Evolutionary conservation across 495 filamentous ascomycete genomes (phyloP).

Genomic region (Hypoxylon cercidicola): DNA sequence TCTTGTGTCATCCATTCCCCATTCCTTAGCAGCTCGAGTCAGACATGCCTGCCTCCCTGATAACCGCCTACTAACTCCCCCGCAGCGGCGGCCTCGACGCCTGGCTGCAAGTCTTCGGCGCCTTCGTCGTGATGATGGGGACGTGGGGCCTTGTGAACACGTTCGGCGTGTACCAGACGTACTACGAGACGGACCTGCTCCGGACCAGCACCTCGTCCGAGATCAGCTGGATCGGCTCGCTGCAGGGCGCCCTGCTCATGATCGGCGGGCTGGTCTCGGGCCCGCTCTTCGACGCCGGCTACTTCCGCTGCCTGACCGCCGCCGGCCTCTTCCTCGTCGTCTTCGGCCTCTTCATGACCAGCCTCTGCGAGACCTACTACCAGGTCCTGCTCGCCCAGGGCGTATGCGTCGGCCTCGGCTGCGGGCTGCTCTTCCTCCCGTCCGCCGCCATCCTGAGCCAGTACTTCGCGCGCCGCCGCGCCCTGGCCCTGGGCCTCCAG

Average conservation of each 20-base stretch:
- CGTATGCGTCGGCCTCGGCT: slow-evolving; percentile 65
- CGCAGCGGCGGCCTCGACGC: slow-evolving; percentile 52
- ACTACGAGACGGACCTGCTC: slow-evolving; percentile 56
- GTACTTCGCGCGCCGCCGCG: slow-evolving; percentile 73
- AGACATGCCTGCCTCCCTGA: too few relatives aligned
- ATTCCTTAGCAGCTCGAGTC: too few relatives aligned
- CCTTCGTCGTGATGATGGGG: slow-evolving; percentile 51
- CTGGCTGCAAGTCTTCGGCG: slow-evolving; percentile 58
- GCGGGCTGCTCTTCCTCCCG: slow-evolving; percentile 70
- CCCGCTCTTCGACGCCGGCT: slow-evolving; percentile 46
- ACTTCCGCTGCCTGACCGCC: slow-evolving; percentile 31
- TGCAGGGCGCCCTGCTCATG: slow-evolving; percentile 52
- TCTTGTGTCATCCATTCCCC: neutral
- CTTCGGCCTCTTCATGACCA: slow-evolving; percentile 79
- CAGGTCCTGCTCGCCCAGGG: slow-evolving; percentile 72
- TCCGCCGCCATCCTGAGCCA: slow-evolving; percentile 69
- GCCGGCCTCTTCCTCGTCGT: slow-evolving; percentile 48
- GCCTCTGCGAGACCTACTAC: slow-evolving; percentile 67
- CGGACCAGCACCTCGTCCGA: slow-evolving; percentile 41
- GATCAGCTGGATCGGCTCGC: slow-evolving; percentile 57
- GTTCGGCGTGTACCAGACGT: slow-evolving; percentile 64
- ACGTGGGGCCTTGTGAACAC: slow-evolving; percentile 62
- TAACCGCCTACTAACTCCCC: neutral
- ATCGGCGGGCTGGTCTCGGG: slow-evolving; percentile 54
- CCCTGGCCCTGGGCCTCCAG: slow-evolving; percentile 74